Evolutionary conservation across 148 eudicot genomes (phyloP).

Genomic region (Rhododendron ovatum): DNA sequence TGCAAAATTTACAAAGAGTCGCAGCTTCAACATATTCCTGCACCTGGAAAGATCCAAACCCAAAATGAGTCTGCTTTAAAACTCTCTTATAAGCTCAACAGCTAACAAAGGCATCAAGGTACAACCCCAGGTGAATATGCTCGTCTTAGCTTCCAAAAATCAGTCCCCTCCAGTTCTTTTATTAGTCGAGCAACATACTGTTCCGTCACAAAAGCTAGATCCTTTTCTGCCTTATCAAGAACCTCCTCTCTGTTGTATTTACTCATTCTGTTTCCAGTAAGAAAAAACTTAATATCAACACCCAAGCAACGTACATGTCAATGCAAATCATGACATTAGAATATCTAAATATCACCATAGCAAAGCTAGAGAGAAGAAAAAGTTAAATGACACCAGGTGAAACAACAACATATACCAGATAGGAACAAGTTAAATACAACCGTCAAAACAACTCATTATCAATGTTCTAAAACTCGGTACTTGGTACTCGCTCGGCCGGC

Average conservation of each 20-base stretch:
- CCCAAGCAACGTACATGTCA: neutral
- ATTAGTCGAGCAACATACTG: slow-evolving; percentile 69
- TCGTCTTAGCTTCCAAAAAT: slow-evolving; percentile 96
- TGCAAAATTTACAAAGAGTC: slow-evolving; percentile 83
- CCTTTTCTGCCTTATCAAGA: slow-evolving; percentile 81
- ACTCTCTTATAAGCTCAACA: neutral
- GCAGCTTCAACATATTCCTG: slow-evolving; percentile 99
- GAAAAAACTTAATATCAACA: neutral
- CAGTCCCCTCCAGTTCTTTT: slow-evolving; percentile 76
- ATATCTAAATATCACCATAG: neutral
- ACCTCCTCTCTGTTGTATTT: slow-evolving; percentile 82
- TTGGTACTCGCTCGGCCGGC: too few relatives aligned
- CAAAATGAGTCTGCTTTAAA: neutral
- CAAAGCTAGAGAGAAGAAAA: neutral
- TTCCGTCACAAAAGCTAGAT: slow-evolving; percentile 71
- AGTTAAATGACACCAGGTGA: neutral
- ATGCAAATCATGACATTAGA: neutral
- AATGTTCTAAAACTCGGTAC: too few relatives aligned
- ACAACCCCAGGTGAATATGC: slow-evolving; percentile 95
- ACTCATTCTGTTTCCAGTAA: slow-evolving; percentile 56
- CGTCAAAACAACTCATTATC: neutral
- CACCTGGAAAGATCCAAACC: slow-evolving; percentile 41
- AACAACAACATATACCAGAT: neutral
- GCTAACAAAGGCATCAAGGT: slow-evolving; percentile 13
- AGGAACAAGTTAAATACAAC: neutral